These are phyloP conservation scores for Leccinum longicurvipes DNA, from an alignment of 768 basidiomycete genomes.

Conservation along the genomic window DNA sequence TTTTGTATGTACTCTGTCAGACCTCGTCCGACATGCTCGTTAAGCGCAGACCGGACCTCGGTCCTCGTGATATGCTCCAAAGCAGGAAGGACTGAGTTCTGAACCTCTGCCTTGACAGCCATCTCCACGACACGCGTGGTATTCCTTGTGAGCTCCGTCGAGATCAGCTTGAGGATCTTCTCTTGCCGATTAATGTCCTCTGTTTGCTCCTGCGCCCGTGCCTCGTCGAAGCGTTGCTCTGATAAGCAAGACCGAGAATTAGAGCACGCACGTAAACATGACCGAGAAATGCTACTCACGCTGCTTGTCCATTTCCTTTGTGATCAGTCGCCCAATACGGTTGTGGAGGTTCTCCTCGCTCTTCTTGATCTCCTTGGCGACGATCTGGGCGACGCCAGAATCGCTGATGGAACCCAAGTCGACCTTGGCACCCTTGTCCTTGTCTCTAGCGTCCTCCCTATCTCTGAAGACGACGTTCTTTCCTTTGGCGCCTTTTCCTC, in stretches of 20 bases:
- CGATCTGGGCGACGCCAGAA: slow-evolving; percentile 50
- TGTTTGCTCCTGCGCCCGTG: slow-evolving; percentile 70
- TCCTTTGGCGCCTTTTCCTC: slow-evolving; percentile 46
- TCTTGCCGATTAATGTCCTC: slow-evolving; percentile 85
- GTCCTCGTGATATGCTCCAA: slow-evolving; percentile 78
- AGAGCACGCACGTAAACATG: slow-evolving; percentile 2
- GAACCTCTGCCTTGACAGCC: slow-evolving; percentile 83
- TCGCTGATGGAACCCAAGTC: slow-evolving; percentile 43
- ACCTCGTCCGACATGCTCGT: slow-evolving; percentile 73
- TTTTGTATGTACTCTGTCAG: slow-evolving; percentile 70
- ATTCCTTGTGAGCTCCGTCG: slow-evolving; percentile 81
- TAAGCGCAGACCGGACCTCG: slow-evolving; percentile 76
- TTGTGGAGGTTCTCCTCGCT: slow-evolving; percentile 77
- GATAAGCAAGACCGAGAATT: slow-evolving; percentile 2
- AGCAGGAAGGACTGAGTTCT: slow-evolving; percentile 78
- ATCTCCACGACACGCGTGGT: slow-evolving; percentile 87
- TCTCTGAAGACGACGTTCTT: slow-evolving; percentile 65
- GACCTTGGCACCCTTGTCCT: slow-evolving; percentile 27
- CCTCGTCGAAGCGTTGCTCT: slow-evolving; percentile 86
- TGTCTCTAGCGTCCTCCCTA: slow-evolving; percentile 48
- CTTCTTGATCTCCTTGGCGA: slow-evolving; percentile 77
- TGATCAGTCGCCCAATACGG: slow-evolving; percentile 74
- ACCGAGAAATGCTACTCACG: slow-evolving; percentile 46
- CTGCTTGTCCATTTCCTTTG: slow-evolving; percentile 88
- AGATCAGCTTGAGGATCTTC: slow-evolving; percentile 85